Conservation (phyloP, 2,329 filamentous ascomycete species). For the Didymosphaeria variabile region DNA sequence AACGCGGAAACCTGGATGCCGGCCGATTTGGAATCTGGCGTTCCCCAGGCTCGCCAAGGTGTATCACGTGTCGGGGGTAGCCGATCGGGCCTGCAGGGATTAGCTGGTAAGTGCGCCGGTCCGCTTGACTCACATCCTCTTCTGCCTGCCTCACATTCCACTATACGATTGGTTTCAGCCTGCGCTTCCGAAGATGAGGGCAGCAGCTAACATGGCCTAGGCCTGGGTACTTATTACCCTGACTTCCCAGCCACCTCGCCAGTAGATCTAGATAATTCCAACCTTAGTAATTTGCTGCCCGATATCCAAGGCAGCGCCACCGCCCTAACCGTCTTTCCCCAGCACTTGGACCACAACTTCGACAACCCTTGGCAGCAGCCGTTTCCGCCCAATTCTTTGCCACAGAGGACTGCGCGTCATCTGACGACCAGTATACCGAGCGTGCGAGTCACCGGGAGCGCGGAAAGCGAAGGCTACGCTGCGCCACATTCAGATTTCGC, state of each 20-base stretch:
- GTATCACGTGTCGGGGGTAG: constrained; percentile 14
- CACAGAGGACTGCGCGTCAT: constrained; percentile 45
- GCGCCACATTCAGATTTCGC: constrained; percentile 44
- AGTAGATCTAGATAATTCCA: constrained; percentile 32
- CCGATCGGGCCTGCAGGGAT: constrained; percentile 14
- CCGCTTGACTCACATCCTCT: constrained; percentile 35
- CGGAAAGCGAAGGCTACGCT: constrained; percentile 40
- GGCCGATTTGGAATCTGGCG: constrained; percentile 32
- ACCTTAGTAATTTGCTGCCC: constrained; percentile 39
- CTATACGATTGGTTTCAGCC: constrained; percentile 37
- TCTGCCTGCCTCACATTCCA: constrained; percentile 19
- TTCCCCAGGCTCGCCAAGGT: constrained; percentile 5
- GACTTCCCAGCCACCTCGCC: constrained; percentile 30
- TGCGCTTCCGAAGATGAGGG: constrained; percentile 23
- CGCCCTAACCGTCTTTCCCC: constrained; percentile 41
- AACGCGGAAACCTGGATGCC: constrained; percentile 40
- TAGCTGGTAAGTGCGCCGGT: constrained; percentile 30
- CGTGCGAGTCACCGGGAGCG: constrained; percentile 43
- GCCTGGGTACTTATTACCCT: constrained; percentile 43
- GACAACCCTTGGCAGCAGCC: constrained; percentile 39
- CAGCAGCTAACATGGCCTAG: constrained; percentile 32
- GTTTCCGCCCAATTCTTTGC: constrained; percentile 37
- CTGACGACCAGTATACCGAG: constrained; percentile 39
- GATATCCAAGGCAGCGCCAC: constrained; percentile 39
- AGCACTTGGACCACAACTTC: constrained; percentile 35